Base-by-base conservation (phyloP, 495 filamentous ascomycete species). In the Penicillium cinerascens region DNA sequence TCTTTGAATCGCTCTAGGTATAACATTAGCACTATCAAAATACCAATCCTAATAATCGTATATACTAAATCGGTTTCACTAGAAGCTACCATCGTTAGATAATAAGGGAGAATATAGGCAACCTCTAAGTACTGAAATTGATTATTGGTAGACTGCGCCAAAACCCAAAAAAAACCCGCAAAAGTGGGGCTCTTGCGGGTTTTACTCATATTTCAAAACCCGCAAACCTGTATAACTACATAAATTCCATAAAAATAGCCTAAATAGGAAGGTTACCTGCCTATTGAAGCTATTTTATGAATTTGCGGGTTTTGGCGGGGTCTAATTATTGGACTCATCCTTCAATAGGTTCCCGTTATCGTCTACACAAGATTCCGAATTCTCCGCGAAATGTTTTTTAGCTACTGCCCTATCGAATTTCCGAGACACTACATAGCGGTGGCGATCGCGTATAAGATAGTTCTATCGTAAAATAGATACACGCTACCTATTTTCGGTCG, bases 361-460 rank as follows among this genome's bases (percentile, higher is more conserved):
- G 41, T 55, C 52, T 42, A 40, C 47, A 39, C 45, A 49, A 43
- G 47, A 27, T 55, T 55, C 52, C 23, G 25, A 15, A 39, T 55
- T 21, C 29, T 55, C 16, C 2, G 39, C 33, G 25, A 55, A 49
- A 35, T 41, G 46, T 50, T 54, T 48, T 29, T 25, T 40, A 15
- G 62, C 62, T 49, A 55, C 62, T 23, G 18, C 6, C 35, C 52
- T 36, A 51, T 65, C 62, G 39, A 59, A 65, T 52, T 52, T 56
- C 38, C 59, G 59, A 33, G 52, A 59, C 33, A 62, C 53, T 21
- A 62, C 56, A 52, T 55, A 65, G 35, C 55, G 59, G 52, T 62
- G 45, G 49, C 48, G 55, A 46, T 65, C 25, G 25, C 25, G 25
- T 27, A 63, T 33, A 20, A 65, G 53, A 39, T 59, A 63, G 39